phyloP scores from a whole-genome alignment of 768 basidiomycete genomes.

The Sporobolomyces phaffii region DNA sequence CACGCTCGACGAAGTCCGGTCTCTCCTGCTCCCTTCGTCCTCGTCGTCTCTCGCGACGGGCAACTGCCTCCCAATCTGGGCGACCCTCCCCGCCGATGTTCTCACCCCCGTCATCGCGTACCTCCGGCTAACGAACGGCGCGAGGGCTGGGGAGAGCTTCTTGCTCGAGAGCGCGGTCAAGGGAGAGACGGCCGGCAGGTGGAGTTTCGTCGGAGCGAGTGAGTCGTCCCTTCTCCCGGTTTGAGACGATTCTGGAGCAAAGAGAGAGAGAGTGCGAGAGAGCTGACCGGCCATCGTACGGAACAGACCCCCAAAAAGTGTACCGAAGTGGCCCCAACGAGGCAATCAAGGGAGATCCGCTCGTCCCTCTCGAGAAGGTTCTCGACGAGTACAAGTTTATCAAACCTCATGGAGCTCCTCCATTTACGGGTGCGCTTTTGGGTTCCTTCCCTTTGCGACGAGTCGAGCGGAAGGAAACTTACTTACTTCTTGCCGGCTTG shows the following conservation, averaged over 20 bases:
- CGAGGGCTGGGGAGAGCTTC: slow-evolving; percentile 61
- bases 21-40: slow-evolving; percentile 27
- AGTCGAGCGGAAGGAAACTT: too few relatives aligned
- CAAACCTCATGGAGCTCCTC: slow-evolving; percentile 73
- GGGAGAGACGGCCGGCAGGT: slow-evolving; percentile 84
- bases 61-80: slow-evolving; percentile 87
- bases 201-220: slow-evolving; percentile 96
- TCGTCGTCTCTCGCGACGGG: slow-evolving; percentile 51
- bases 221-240: slow-evolving; percentile 42
- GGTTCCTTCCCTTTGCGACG: background rate
- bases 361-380: slow-evolving; percentile 74
- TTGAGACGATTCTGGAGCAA: too few relatives aligned
- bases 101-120: slow-evolving; percentile 97
- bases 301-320: slow-evolving; percentile 81
- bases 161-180: slow-evolving; percentile 85
- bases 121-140: slow-evolving; percentile 70
- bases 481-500: too few relatives aligned
- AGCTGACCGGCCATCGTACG: background rate
- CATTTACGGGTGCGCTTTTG: slow-evolving; percentile 60
- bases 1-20: slow-evolving; percentile 20
- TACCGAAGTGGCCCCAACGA: slow-evolving; percentile 80
- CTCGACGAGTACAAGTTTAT: slow-evolving; percentile 80
- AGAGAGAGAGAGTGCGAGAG: too few relatives aligned
- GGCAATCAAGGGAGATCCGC: slow-evolving; percentile 78
- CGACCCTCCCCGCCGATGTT: slow-evolving; percentile 89